Conservation (phyloP, 2,329 filamentous ascomycete species). For the Xylaria multiplex region DNA sequence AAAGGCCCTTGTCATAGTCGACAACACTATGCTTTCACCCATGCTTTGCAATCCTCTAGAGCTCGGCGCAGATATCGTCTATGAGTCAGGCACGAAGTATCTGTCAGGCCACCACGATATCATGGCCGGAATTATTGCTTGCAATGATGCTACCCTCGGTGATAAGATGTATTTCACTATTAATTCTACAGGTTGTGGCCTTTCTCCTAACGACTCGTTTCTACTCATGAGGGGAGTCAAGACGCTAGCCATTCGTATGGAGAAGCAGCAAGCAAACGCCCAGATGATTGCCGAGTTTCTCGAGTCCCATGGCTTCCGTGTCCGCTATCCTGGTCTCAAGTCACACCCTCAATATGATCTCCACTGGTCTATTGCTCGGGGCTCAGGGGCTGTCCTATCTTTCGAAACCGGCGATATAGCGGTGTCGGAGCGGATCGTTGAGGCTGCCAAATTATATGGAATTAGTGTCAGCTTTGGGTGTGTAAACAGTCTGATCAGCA, state of each 20-base stretch:
- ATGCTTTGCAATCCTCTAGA: slow-evolving; percentile 94
- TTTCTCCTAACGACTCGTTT: slow-evolving; percentile 96
- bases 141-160: slow-evolving; percentile 82
- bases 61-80: slow-evolving; percentile 93
- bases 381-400: slow-evolving; percentile 90
- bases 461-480: slow-evolving; percentile 98
- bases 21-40: slow-evolving; percentile 99
- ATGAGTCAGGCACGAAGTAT: slow-evolving; percentile 98
- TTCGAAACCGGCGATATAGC: slow-evolving; percentile 92
- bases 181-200: slow-evolving; percentile 93
- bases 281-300: slow-evolving; percentile 92
- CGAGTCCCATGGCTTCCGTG: slow-evolving; percentile 89
- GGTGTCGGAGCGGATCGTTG: slow-evolving; percentile 91
- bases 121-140: slow-evolving; percentile 96
- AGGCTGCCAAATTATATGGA: slow-evolving; percentile 89
- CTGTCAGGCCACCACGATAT: slow-evolving; percentile 97
- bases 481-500: slow-evolving; percentile 98
- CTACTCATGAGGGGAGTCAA: slow-evolving; percentile 95
- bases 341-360: slow-evolving; percentile 97
- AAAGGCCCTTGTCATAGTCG: slow-evolving; percentile 85
- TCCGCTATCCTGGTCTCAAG: slow-evolving; percentile 92
- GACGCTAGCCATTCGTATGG: slow-evolving; percentile 96
- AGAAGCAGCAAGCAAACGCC: slow-evolving; percentile 95
- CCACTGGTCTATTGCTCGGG: slow-evolving; percentile 94
- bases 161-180: slow-evolving; percentile 97